These are phyloP conservation scores for Nakazawaea ambrosiae DNA, from an alignment of 805 yeast genomes.

Conservation along the genomic window DNA sequence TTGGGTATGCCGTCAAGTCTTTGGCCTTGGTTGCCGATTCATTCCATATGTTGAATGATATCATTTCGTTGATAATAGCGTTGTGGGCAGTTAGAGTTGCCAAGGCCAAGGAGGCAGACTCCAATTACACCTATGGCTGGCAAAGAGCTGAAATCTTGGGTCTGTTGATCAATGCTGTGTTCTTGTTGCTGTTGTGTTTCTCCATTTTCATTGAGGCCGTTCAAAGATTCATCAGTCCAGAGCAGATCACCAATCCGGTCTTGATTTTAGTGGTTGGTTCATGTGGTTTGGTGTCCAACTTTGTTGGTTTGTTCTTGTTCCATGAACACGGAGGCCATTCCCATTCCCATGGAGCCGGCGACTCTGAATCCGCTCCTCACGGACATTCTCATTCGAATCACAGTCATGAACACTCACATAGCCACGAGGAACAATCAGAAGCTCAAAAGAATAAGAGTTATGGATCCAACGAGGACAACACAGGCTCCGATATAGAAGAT, in stretches of 20 bases:
- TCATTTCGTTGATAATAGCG: slow-evolving; percentile 82
- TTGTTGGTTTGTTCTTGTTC: slow-evolving; percentile 78
- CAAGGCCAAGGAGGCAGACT: slow-evolving; percentile 71
- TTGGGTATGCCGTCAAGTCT: slow-evolving; percentile 90
- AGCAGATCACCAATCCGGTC: slow-evolving; percentile 72
- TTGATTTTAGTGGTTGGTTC: slow-evolving; percentile 76
- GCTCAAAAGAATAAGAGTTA: no score
- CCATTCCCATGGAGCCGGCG: slow-evolving; percentile 39
- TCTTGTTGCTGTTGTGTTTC: slow-evolving; percentile 84
- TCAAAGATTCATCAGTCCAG: slow-evolving; percentile 81
- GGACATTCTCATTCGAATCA: slow-evolving; percentile 22
- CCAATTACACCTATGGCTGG: slow-evolving; percentile 95
- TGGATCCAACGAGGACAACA: slow-evolving; percentile 10
- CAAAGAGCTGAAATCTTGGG: slow-evolving; percentile 96
- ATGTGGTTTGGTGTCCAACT: slow-evolving; percentile 76
- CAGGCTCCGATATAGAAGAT: slow-evolving; percentile 13
- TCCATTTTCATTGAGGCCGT: slow-evolving; percentile 89
- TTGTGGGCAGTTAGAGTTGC: slow-evolving; percentile 95
- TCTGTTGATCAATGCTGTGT: slow-evolving; percentile 90
- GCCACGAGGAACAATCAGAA: not conserved
- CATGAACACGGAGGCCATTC: slow-evolving; percentile 70
- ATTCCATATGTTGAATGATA: slow-evolving; percentile 96
- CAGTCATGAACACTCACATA: slow-evolving; percentile 21
- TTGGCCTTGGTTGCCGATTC: slow-evolving; percentile 94
- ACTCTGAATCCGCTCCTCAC: slow-evolving; percentile 14